These are phyloP conservation scores for Rhododendron vialii DNA, from an alignment of 148 eudicot genomes.

Conservation along the genomic window DNA sequence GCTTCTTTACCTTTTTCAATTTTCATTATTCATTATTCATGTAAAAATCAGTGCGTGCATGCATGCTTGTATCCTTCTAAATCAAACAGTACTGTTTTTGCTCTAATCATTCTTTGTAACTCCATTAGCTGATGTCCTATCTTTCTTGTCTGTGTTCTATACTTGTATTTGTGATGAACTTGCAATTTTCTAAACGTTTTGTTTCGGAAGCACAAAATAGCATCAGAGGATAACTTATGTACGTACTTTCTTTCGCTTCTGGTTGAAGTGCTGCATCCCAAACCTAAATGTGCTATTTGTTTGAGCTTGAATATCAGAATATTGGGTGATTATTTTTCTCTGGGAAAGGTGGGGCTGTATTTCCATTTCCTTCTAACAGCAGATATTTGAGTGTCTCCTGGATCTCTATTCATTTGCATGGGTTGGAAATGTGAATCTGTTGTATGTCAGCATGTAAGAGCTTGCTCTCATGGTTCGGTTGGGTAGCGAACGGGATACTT, in stretches of 20 bases:
- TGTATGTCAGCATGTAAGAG: neutral
- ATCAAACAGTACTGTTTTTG: neutral
- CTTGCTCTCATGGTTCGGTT: neutral
- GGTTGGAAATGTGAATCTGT: neutral
- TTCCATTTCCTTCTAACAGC: neutral
- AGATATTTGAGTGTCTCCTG: neutral
- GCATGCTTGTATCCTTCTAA: neutral
- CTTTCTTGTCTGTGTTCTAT: neutral
- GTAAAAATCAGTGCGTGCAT: slow-evolving; percentile 4
- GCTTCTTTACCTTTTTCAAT: neutral
- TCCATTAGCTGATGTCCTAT: neutral
- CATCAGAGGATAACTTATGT: neutral
- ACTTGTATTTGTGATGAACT: neutral
- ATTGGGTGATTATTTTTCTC: neutral
- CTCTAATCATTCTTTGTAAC: neutral
- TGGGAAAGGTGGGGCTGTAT: neutral
- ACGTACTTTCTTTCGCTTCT: slow-evolving; percentile 1
- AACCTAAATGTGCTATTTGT: neutral
- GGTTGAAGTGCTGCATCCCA: slow-evolving; percentile 2
- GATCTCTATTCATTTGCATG: neutral
- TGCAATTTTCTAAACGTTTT: neutral
- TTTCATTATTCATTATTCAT: neutral
- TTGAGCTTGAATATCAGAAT: neutral
- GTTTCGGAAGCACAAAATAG: neutral
- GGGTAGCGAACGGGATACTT: neutral